Base-by-base conservation (phyloP, 495 filamentous ascomycete species). In the Annulohypoxylon bovei region DNA sequence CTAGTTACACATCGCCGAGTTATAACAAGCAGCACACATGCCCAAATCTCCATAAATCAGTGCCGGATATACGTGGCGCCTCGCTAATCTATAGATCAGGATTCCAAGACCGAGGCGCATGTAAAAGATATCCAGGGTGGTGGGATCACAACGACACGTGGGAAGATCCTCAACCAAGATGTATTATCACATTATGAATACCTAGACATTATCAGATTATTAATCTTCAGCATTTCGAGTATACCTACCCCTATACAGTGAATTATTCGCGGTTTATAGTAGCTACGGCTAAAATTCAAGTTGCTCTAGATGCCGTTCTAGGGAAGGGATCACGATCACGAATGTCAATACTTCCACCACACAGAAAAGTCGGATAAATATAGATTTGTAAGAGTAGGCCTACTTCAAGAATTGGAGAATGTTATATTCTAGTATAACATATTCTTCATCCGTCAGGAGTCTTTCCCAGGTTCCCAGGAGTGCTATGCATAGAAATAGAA, bases 41-140 rank as follows among this genome's bases (percentile, higher is more conserved):
- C 11, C 8, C 53, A 35, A 32, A 4, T 37, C 42, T 22, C 11
- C 20, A 18, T 9, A 25, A 46, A 22, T 40, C 20, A 35, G 44
- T 23, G 8, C 56, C 37, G 25, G 40, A 49, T 40, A 42, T 30
- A 27, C 53, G 58, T 57, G 68, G 58, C 50, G 62, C 25, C 46
- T 71, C 58, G 62, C 53, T 62, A 71, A 71, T 69, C 65, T 68
- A 22, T 40, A 37, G 54, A 37, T 64, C 37, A 28, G 11, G 12
- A 59, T 39, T 35, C 40, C 16, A 52, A 11, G 28, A 39, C 12
- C 27, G 32, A 16, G 9, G 32, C 9, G 35, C 52, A 66, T 20
- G 55, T 42, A 55, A 46, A 53, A 28, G 40, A 14, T 52, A 47
- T 6, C 25, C 23, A n/a, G 6, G 39, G 60, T 40, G 28, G 16